Evolutionary conservation across 345 rosid species (phyloP), one percentile per base, ranked within the genome.

Genomic region (Lumnitzera littorea): DNA sequence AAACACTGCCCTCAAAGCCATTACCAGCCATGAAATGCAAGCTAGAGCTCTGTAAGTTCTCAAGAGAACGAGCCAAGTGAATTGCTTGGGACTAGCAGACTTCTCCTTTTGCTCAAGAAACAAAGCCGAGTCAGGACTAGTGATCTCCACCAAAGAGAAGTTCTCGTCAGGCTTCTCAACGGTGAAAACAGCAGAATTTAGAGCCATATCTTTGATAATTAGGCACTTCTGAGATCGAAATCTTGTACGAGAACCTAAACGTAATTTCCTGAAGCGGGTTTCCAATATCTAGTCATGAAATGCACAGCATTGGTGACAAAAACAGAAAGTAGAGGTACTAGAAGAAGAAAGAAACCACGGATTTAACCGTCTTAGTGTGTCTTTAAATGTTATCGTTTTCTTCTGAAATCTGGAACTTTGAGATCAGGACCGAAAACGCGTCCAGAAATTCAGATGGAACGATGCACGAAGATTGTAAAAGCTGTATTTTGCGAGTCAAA

Each of bases 31-130:
- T 11, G 95, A 76, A 67, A 91, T 65, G 66, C 81, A 77, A 2
- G 83, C 66, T 51, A 88, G 31, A 55, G 77, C 70, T 72, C 84
- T 80, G 61, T 86, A 80, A 56, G 83, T 82, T 77, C 79, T 86
- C 53, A 91, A 91, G 24, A 91, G 76, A 31, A 91, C 72, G 55
- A 83, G 76, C 95, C 95, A 91, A 1, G 91, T 81, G 73, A 83
- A 79, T 52, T 88, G 96, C 69, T 84, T 91, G 5, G 83, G 84
- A 68, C 90, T 83, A 23, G 78, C 77, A 7, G 83, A 80, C 64
- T 88, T 91, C 25, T 36, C 43, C 43, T 80, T 78, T 25, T 83
- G 89, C 72, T 91, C 95, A 0, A 86, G 82, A 62, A 83, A 61
- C 72, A 84, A 71, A 2, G 88, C 46, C 17, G 77, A 67, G 62